These are phyloP conservation scores for Arthrobotrys conoides DNA, from an alignment of 2,329 filamentous ascomycete genomes.

Conservation along the genomic window DNA sequence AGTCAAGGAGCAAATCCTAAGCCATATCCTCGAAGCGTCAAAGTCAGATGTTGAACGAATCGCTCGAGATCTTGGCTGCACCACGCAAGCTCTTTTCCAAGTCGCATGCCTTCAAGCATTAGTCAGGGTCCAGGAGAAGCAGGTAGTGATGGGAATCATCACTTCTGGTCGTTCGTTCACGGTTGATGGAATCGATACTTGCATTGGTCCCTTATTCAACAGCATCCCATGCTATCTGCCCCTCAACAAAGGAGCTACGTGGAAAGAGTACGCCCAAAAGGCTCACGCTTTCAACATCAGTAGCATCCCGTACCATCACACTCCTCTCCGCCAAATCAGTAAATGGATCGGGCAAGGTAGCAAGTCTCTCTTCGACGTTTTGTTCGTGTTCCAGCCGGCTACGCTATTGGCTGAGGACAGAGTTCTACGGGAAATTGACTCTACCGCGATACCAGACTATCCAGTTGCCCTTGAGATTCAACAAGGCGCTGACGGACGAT, in stretches of 20 bases:
- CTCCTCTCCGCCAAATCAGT: conserved; percentile 81
- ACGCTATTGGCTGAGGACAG: conserved; percentile 55
- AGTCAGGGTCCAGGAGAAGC: conserved; percentile 69
- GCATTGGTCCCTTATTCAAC: conserved; percentile 90
- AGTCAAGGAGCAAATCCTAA: conserved; percentile 44
- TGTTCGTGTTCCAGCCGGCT: conserved; percentile 82
- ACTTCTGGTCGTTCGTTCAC: conserved; percentile 83
- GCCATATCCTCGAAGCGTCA: conserved; percentile 56
- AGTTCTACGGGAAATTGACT: conserved; percentile 31
- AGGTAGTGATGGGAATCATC: conserved; percentile 78
- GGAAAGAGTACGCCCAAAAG: conserved; percentile 73
- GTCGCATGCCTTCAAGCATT: conserved; percentile 80
- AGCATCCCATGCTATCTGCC: conserved; percentile 80
- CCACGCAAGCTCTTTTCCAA: conserved; percentile 83
- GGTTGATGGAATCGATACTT: conserved; percentile 75
- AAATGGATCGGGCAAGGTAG: conserved; percentile 76
- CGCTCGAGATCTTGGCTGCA: conserved; percentile 76
- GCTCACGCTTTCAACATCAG: conserved; percentile 81
- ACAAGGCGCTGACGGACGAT: conserved; percentile 71
- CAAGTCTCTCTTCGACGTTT: conserved; percentile 78
- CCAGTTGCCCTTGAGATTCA: conserved; percentile 83
- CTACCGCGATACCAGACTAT: conserved; percentile 73
- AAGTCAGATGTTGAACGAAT: conserved; percentile 70
- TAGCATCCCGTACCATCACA: conserved; percentile 81
- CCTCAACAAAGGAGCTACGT: conserved; percentile 69